These are phyloP conservation scores for Purpureocillium lavendulum DNA, from an alignment of 2,329 filamentous ascomycete species.

Conservation along the genomic window DNA sequence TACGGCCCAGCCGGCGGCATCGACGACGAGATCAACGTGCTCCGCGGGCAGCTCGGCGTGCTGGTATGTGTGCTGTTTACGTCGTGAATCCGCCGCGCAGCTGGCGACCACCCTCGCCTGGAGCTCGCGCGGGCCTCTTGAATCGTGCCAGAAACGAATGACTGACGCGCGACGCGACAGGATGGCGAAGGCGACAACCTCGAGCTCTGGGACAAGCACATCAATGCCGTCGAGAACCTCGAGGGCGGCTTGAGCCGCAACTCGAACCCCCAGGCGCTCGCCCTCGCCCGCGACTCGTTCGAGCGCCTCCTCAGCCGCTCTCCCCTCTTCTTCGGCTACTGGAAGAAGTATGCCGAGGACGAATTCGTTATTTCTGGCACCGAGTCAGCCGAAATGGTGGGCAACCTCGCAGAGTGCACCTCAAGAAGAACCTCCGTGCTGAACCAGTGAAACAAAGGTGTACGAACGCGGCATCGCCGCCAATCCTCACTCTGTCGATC, in stretches of 20 bases:
- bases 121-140: neutral
- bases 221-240: conserved; percentile 71
- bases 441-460: conserved; percentile 45
- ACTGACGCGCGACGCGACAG: conserved; percentile 22
- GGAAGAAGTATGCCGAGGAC: conserved; percentile 98
- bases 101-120: neutral
- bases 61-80: conserved; percentile 47
- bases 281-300: conserved; percentile 78
- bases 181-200: conserved; percentile 78
- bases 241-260: conserved; percentile 95
- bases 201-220: conserved; percentile 88
- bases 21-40: conserved; percentile 75
- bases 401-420: conserved; percentile 14
- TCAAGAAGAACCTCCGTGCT: neutral
- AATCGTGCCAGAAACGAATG: conserved; percentile 1
- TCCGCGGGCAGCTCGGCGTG: conserved; percentile 69
- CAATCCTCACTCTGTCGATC: conserved; percentile 86
- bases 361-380: conserved; percentile 96
- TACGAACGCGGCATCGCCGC: conserved; percentile 93
- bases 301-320: conserved; percentile 93
- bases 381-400: conserved; percentile 92
- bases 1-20: conserved; percentile 61
- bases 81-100: neutral
- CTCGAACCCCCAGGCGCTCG: conserved; percentile 88
- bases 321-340: conserved; percentile 92